Conservation (phyloP, 2,329 filamentous ascomycete species). For the Remersonia thermophila region DNA sequence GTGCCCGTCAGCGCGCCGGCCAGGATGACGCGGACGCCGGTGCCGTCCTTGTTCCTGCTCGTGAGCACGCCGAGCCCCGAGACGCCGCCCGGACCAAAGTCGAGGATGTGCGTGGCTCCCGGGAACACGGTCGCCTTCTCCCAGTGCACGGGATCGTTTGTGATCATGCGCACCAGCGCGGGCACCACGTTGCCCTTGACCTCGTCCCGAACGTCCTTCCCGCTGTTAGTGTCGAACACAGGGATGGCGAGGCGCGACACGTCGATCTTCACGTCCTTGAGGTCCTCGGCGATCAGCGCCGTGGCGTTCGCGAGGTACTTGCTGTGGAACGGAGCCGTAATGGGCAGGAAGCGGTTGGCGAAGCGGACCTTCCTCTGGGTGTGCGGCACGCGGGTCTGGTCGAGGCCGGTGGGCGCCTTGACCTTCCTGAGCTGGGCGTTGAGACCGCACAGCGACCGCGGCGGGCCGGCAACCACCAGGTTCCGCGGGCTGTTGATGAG, state of each 20-base stretch:
- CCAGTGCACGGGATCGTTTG: conserved; percentile 88
- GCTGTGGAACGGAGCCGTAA: conserved; percentile 97
- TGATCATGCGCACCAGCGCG: conserved; percentile 81
- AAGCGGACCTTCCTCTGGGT: conserved; percentile 95
- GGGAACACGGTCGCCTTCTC: conserved; percentile 88
- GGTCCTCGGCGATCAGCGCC: conserved; percentile 70
- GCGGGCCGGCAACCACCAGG: conserved; percentile 90
- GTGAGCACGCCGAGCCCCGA: conserved; percentile 92
- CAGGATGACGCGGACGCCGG: conserved; percentile 89
- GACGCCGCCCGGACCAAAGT: conserved; percentile 94
- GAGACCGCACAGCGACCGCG: conserved; percentile 89
- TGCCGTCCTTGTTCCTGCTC: conserved; percentile 98
- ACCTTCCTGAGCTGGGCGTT: conserved; percentile 92
- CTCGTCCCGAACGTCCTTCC: conserved; percentile 64
- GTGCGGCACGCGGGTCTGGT: conserved; percentile 87
- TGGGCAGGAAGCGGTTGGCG: conserved; percentile 91
- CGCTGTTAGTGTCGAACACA: conserved; percentile 82
- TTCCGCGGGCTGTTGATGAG: conserved; percentile 95
- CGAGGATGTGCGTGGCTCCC: conserved; percentile 81
- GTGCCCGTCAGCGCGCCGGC: conserved; percentile 88
- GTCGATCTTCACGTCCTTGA: conserved; percentile 70
- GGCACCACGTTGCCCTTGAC: conserved; percentile 72
- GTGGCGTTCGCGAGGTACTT: conserved; percentile 78
- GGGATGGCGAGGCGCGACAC: conserved; percentile 64
- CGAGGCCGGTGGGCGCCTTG: conserved; percentile 92